Percentiles rank a stretch among this genome's conserved stretches.
These are phyloP conservation scores for Trapa bicornis DNA, from an alignment of 345 rosid species.

Conservation along the genomic window DNA sequence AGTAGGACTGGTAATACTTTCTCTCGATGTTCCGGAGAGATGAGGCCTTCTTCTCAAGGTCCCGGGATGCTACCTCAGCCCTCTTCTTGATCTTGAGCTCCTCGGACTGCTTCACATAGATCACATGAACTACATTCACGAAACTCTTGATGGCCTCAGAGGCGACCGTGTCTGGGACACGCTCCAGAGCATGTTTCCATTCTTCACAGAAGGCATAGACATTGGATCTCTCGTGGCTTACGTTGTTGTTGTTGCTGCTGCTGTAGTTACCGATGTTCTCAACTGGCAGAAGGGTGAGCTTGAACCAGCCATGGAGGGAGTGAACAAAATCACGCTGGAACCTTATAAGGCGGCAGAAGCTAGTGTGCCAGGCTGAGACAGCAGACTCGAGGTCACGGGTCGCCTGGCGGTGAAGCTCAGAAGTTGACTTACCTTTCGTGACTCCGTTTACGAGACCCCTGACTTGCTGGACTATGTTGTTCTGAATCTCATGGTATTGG, in stretches of 20 bases:
- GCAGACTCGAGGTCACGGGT: conserved; percentile 90
- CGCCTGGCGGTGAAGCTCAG: conserved; percentile 82
- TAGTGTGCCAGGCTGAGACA: conserved; percentile 80
- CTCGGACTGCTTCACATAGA: conserved; percentile 60
- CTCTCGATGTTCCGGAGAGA: conserved; percentile 78
- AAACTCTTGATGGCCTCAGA: conserved; percentile 99
- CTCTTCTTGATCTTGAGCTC: conserved; percentile 73
- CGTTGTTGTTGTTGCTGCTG: conserved; percentile 27
- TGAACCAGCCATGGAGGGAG: conserved; percentile 88
- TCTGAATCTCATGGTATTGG: conserved; percentile 77
- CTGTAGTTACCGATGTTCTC: conserved; percentile 26
- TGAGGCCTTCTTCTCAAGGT: conserved; percentile 89
- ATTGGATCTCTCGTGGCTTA: conserved; percentile 32
- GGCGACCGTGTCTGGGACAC: conserved; percentile 91
- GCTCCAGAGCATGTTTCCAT: conserved; percentile 87
- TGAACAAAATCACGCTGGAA: conserved; percentile 71
- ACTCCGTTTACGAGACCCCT: conserved; percentile 73
- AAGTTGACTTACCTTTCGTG: conserved; percentile 67
- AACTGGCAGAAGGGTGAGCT: conserved; percentile 69
- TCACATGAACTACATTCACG: conserved; percentile 66
- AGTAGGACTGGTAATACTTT: conserved; percentile 87
- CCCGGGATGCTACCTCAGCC: conserved; percentile 66
- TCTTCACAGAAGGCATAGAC: conserved; percentile 73
- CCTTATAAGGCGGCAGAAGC: conserved; percentile 67
- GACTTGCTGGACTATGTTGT: conserved; percentile 82